A percentile compares a stretch with the other conserved stretches of the same genome.
These are phyloP conservation scores for Argentina anserina DNA, from an alignment of 306 rosid genomes.

Conservation along the genomic window DNA sequence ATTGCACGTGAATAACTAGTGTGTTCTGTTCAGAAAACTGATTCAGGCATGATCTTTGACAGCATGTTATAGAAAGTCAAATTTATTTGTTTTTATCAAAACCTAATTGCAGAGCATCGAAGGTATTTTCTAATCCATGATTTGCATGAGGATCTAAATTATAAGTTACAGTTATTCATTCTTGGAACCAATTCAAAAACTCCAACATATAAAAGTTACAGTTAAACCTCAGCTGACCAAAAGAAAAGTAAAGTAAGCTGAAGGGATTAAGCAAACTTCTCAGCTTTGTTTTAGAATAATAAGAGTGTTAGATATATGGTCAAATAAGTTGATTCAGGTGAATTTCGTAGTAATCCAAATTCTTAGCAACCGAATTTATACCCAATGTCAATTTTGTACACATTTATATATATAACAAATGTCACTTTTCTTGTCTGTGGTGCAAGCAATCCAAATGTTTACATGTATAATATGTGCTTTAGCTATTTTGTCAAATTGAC, in stretches of 20 bases:
- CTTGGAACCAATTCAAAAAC: neutral
- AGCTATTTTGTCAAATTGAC: neutral
- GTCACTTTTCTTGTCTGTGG: neutral
- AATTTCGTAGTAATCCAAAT: neutral
- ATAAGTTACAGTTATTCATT: neutral
- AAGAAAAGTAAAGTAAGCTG: neutral
- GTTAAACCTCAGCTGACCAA: neutral
- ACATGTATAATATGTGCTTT: neutral
- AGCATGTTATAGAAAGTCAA: neutral
- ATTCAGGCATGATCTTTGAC: neutral
- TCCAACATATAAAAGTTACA: neutral
- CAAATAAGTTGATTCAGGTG: neutral
- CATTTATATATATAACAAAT: neutral
- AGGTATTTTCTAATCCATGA: neutral
- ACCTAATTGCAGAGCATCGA: neutral
- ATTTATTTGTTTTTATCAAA: neutral
- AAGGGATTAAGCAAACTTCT: neutral
- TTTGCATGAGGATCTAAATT: neutral
- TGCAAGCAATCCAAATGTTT: neutral
- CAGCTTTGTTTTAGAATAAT: neutral
- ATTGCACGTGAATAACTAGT: neutral
- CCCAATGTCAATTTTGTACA: neutral
- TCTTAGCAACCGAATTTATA: neutral
- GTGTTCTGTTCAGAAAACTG: neutral
- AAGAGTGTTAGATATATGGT: neutral